These are phyloP conservation scores for Epichloe amarillans DNA, from an alignment of 2,329 filamentous ascomycete genomes.

Conservation along the genomic window DNA sequence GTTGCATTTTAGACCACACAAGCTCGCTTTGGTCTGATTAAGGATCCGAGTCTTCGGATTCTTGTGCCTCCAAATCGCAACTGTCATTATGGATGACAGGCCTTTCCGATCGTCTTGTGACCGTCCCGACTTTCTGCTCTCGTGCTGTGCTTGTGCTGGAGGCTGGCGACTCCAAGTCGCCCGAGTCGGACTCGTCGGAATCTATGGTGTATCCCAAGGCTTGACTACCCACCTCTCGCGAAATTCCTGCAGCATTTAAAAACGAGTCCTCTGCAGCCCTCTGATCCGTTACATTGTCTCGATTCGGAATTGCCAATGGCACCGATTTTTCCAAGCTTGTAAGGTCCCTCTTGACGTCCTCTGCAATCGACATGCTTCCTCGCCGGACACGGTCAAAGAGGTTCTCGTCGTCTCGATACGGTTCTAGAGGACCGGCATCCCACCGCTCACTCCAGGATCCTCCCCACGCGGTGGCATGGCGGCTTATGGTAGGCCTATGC, in stretches of 20 bases:
- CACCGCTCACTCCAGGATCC: conserved; percentile 7
- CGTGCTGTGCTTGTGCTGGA: conserved; percentile 12
- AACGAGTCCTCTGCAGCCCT: background rate
- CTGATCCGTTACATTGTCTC: background rate
- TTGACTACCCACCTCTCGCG: background rate
- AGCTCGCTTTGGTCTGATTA: background rate
- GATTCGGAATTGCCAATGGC: background rate
- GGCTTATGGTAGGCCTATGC: background rate
- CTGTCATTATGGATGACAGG: conserved; percentile 1
- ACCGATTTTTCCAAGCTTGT: conserved; percentile 8
- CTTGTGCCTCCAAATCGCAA: conserved; percentile 9
- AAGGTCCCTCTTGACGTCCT: conserved; percentile 14
- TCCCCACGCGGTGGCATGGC: conserved; percentile 9
- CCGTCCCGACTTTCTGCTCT: conserved; percentile 9
- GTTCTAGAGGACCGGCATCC: conserved; percentile 3
- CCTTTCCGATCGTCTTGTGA: conserved; percentile 8
- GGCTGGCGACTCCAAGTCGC: conserved; percentile 10
- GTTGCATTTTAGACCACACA: background rate
- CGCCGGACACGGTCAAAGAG: conserved; percentile 15
- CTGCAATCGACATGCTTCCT: conserved; percentile 14
- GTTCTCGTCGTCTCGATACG: conserved; percentile 10
- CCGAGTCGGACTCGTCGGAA: background rate
- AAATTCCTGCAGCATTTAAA: background rate
- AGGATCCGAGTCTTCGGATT: conserved; percentile 4
- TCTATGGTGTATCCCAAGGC: background rate